Evolutionary conservation across 2,329 filamentous ascomycete species (phyloP).

Genomic region (Penicillium brasilianum): DNA sequence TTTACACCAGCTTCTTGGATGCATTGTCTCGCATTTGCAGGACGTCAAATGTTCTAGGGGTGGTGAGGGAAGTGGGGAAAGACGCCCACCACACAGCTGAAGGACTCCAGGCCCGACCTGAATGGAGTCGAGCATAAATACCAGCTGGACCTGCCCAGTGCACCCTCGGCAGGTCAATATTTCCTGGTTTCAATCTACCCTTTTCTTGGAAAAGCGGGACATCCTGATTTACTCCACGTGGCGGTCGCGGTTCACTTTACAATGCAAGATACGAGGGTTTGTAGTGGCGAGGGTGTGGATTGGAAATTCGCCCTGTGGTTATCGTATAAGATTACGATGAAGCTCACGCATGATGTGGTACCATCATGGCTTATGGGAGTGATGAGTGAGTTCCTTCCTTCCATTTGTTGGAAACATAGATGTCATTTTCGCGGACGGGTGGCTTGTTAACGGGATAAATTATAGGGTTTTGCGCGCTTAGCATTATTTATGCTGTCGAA

Average conservation of each 20-base stretch:
- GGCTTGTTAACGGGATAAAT: not conserved
- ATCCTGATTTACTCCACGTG: constrained; percentile 10
- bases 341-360: constrained; percentile 12
- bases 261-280: constrained; percentile 10
- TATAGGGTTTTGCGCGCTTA: not conserved
- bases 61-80: not conserved
- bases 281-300: constrained; percentile 9
- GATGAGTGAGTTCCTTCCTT: not conserved
- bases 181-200: not conserved
- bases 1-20: constrained; percentile 8
- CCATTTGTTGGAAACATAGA: too few species aligned
- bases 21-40: not conserved
- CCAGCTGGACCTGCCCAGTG: not conserved
- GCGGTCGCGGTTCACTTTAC: constrained; percentile 6
- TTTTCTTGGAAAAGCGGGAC: not conserved
- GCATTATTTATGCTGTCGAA: not conserved
- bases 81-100: not conserved
- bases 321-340: constrained; percentile 22
- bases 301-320: constrained; percentile 24
- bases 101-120: not conserved
- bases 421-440: too few species aligned
- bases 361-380: not conserved
- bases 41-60: not conserved
- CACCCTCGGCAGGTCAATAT: not conserved
- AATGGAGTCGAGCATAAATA: not conserved